Evolutionary conservation across 345 rosid species (phyloP), one percentile per base, ranked within the genome.

Genomic region (Raphanus raphanistrum): DNA sequence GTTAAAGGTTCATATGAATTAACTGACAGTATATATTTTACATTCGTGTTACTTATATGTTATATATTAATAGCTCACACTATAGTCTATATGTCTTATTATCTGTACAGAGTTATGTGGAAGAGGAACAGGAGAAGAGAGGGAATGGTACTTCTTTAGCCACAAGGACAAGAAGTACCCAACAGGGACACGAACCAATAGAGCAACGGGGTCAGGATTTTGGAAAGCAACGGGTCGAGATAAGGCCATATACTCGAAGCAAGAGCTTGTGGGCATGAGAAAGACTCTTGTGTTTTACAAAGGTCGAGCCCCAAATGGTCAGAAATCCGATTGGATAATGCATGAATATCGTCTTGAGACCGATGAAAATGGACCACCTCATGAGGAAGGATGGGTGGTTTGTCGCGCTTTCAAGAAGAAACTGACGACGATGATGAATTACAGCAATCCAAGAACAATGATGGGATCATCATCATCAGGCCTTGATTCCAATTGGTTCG

Each of bases 211-310:
- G n/a, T 96, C 93, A 1, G 99, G 99, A 4, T 95, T 95, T 72
- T 95, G 99, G 99, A 95, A 95, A 85, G 99, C 99, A 41, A 95
- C 99, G 1, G 99, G 99, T 29, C 87, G 99, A 78, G 99, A 95
- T 86, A 95, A 95, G 84, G 88, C 92, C 45, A 92, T 95, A 55
- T 92, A 92, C 78, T 64, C 88, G 0, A 88, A 89, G 80, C 92
- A 90, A 67, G 86, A 89, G 84, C 83, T 95, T 76, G 87, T 95
- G 50, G 99, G 99, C 59, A 91, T 95, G 99, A 90, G 99, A 70
- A 92, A 95, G 82, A 95, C 99, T 59, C 81, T 95, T 52, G 98
- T 95, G 21, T 95, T 90, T 67, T 92, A 95, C 74, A 86, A 87
- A 84, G 99, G 99, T 5, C 84, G 99, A 48, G 99, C 99, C 26